A percentile compares a stretch with the other conserved stretches of the same genome.
Conservation (phyloP, 345 rosid species). For the Citrus hindsii region DNA sequence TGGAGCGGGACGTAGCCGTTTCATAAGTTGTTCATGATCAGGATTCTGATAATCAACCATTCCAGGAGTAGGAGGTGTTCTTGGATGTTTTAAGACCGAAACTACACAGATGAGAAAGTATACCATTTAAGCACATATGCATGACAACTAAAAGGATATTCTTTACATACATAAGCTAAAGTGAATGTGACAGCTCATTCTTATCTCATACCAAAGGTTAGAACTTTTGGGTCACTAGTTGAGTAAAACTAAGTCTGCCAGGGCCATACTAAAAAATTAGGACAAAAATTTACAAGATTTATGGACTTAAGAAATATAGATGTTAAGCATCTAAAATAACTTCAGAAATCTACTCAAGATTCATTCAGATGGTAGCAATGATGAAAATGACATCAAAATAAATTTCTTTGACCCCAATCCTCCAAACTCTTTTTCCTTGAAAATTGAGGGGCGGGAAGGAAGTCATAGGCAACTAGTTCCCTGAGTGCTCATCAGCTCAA, state of each 20-base stretch:
- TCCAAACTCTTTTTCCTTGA: not conserved
- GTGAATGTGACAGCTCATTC: constrained; percentile 5
- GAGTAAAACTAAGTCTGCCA: not conserved
- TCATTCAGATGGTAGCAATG: not conserved
- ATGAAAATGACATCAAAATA: not conserved
- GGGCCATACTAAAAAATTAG: not conserved
- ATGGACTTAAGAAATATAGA: not conserved
- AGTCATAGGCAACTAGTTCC: not conserved
- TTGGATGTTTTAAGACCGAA: constrained; percentile 66
- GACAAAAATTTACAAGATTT: not conserved
- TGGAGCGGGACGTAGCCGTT: constrained; percentile 73
- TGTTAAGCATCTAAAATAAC: not conserved
- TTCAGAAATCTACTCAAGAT: not conserved
- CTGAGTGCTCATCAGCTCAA: not conserved
- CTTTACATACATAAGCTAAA: constrained; percentile 3
- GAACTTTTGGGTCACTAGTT: not conserved
- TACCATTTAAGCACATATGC: not conserved
- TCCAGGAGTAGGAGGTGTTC: constrained; percentile 69
- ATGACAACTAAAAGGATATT: not conserved
- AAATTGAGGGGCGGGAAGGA: not conserved
- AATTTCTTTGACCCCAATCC: not conserved
- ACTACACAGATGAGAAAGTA: constrained; percentile 30
- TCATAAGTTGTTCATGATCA: constrained; percentile 79
- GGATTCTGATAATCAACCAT: constrained; percentile 80
- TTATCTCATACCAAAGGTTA: not conserved